Percentiles rank a stretch among this genome's conserved stretches.
Conservation (phyloP, 768 basidiomycete genomes). For the Pleurotus eryngii region DNA sequence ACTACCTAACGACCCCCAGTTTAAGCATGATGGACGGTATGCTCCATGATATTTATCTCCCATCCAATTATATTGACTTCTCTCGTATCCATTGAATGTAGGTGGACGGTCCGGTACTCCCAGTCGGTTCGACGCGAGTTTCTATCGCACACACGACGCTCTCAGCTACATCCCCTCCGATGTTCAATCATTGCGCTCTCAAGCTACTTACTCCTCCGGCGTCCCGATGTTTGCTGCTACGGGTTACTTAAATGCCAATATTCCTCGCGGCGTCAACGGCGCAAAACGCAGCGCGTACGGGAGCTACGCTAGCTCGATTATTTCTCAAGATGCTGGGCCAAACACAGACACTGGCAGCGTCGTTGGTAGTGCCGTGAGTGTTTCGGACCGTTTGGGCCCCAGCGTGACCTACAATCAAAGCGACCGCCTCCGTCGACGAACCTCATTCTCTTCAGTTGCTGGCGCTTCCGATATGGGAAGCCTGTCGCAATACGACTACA, state of each 20-base stretch:
- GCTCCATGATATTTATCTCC: conserved; percentile 3
- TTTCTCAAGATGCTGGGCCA: conserved; percentile 86
- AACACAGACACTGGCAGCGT: conserved; percentile 63
- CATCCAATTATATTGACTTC: conserved; percentile 7
- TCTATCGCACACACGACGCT: conserved; percentile 94
- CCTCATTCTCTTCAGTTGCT: conserved; percentile 70
- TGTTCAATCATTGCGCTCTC: conserved; percentile 92
- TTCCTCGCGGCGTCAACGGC: conserved; percentile 60
- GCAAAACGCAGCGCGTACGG: conserved; percentile 75
- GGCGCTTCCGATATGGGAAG: conserved; percentile 79
- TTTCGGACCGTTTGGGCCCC: conserved; percentile 27
- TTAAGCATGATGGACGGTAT: conserved; percentile 9
- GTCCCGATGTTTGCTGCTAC: conserved; percentile 77
- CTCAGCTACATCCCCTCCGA: conserved; percentile 94
- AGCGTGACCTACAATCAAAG: conserved; percentile 87
- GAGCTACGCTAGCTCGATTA: conserved; percentile 86
- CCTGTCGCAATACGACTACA: conserved; percentile 76
- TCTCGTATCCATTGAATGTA: conserved; percentile 23
- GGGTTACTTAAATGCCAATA: conserved; percentile 66
- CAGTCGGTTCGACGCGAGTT: conserved; percentile 92
- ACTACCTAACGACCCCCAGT: conserved; percentile 49
- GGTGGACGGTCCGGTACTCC: conserved; percentile 82
- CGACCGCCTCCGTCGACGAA: conserved; percentile 75
- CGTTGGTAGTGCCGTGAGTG: conserved; percentile 46
- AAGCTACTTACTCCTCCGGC: conserved; percentile 93